phyloP scores from a whole-genome alignment of 2,329 filamentous ascomycete genomes.

The Daldinia eschscholtzii region DNA sequence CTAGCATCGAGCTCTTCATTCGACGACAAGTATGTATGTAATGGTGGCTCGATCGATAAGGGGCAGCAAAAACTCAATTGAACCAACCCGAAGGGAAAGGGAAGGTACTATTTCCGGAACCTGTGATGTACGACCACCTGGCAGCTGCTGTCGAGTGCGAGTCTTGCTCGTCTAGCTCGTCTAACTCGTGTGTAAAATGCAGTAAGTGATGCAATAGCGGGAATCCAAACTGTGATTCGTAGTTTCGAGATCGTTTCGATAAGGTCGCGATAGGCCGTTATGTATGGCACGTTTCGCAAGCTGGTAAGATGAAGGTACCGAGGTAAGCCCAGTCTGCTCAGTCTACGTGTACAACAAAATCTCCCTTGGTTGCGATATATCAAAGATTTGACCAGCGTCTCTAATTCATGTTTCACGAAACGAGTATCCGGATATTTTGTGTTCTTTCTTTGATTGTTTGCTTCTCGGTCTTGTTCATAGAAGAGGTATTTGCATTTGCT shows the following conservation, averaged over 20 bases:
- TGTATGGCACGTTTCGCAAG: conserved; percentile 23
- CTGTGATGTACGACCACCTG: conserved; percentile 46
- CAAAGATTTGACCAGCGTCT: conserved; percentile 23
- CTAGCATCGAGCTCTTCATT: conserved; percentile 29
- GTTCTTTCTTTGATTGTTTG: conserved; percentile 16
- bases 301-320: conserved; percentile 22
- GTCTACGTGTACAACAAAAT: conserved; percentile 30
- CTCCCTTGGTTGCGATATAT: conserved; percentile 20
- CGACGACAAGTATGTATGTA: conserved; percentile 1
- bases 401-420: conserved; percentile 29
- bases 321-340: conserved; percentile 20
- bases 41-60: conserved; percentile 18
- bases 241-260: conserved; percentile 21
- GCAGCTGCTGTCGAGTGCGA: conserved; percentile 23
- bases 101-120: conserved; percentile 33
- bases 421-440: conserved; percentile 7
- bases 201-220: conserved; percentile 24
- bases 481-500: conserved; percentile 22
- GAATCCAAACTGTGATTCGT: conserved; percentile 30
- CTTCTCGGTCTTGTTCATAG: conserved; percentile 20
- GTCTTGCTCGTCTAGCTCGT: conserved; percentile 8
- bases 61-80: conserved; percentile 24
- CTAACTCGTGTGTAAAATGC: conserved; percentile 10
- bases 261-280: conserved; percentile 29
- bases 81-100: conserved; percentile 24